phyloP scores from a whole-genome alignment of 495 filamentous ascomycete species.

The Hypoxylon lienhwacheense region DNA sequence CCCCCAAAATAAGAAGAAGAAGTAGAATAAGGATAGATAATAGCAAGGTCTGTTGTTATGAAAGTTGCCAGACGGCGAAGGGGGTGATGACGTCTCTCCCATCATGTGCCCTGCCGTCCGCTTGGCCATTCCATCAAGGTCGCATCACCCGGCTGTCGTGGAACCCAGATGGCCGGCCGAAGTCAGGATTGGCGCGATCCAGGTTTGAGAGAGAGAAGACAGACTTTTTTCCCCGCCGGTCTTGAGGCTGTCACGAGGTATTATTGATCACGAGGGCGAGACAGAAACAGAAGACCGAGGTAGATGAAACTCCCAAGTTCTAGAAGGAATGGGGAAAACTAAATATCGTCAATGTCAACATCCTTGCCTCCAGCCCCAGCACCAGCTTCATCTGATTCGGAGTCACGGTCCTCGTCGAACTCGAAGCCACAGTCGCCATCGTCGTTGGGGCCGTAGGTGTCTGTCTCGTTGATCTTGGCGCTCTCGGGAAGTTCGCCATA shows the following conservation, averaged over 20 bases:
- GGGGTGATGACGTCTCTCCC: slow-evolving; percentile 55
- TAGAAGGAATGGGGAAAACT: slow-evolving; percentile 26
- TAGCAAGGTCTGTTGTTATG: too few species aligned
- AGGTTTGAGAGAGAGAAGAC: slow-evolving; percentile 68
- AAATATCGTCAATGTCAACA: slow-evolving; percentile 77
- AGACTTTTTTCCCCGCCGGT: slow-evolving; percentile 48
- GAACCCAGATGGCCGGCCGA: slow-evolving; percentile 42
- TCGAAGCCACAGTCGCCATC: slow-evolving; percentile 82
- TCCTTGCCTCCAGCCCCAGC: slow-evolving; percentile 62
- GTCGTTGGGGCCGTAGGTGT: slow-evolving; percentile 76
- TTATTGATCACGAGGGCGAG: neutral
- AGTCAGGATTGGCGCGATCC: slow-evolving; percentile 10
- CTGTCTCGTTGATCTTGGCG: slow-evolving; percentile 99
- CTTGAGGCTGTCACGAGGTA: neutral
- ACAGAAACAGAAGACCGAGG: slow-evolving; percentile 56
- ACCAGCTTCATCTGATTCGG: slow-evolving; percentile 59
- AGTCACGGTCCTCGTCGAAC: slow-evolving; percentile 88
- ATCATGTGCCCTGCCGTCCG: slow-evolving; percentile 42
- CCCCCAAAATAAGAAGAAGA: neutral
- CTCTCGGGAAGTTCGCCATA: slow-evolving; percentile 96
- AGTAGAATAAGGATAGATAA: neutral
- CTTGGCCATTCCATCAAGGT: slow-evolving; percentile 20
- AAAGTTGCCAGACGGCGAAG: slow-evolving; percentile 27
- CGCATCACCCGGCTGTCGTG: slow-evolving; percentile 51
- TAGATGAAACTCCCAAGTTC: slow-evolving; percentile 45